Evolutionary conservation across 2,329 filamentous ascomycete species (phyloP).

Genomic region (Sordariomycetes sp.): DNA sequence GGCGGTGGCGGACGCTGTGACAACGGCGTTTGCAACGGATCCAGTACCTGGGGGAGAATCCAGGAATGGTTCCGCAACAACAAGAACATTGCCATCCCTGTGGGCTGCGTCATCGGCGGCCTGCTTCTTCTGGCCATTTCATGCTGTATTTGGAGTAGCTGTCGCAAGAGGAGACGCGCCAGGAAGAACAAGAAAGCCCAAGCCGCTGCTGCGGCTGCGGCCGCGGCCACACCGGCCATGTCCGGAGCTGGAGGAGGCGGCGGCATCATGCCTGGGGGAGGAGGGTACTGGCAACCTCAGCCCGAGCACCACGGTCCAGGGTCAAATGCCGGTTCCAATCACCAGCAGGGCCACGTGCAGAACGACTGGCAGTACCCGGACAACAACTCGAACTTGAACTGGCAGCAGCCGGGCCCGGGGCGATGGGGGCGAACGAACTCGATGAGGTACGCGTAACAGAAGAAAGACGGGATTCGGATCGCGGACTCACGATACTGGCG

Average conservation of each 20-base stretch:
- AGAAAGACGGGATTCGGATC: no score
- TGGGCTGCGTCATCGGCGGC: slow-evolving; percentile 62
- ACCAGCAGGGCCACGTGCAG: no score
- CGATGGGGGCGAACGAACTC: no score
- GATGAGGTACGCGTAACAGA: no score
- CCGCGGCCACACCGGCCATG: background rate
- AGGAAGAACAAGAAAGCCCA: slow-evolving; percentile 5
- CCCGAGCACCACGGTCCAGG: no score
- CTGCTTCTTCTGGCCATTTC: slow-evolving; percentile 56
- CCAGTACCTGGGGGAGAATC: slow-evolving; percentile 61
- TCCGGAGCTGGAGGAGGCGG: background rate
- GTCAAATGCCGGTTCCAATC: no score
- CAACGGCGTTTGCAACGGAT: slow-evolving; percentile 70
- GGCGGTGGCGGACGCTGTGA: slow-evolving; percentile 68
- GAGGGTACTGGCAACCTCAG: background rate
- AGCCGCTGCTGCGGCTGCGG: background rate
- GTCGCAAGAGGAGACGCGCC: slow-evolving; percentile 10
- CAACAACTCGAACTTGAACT: no score
- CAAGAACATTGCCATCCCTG: slow-evolving; percentile 73
- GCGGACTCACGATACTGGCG: no score
- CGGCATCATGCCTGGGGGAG: background rate
- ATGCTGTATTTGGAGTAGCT: slow-evolving; percentile 52
- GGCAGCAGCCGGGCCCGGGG: no score
- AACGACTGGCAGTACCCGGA: no score
- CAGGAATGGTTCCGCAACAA: slow-evolving; percentile 67